These are phyloP conservation scores for Claviceps quebecensis DNA, from an alignment of 2,329 filamentous ascomycete genomes.

Conservation along the genomic window DNA sequence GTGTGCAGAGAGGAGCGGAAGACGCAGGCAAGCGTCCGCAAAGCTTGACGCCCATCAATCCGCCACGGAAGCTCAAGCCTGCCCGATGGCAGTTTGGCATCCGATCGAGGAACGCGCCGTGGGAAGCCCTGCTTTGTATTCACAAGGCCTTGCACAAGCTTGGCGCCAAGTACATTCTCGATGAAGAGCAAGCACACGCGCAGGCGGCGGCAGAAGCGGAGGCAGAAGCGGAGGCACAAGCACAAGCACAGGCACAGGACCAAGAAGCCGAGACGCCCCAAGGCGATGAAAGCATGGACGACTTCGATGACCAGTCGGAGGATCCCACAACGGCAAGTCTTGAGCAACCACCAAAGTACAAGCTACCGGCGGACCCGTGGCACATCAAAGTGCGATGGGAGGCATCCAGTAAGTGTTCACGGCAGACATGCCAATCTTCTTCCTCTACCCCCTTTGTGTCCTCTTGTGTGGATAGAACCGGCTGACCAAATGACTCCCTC, in stretches of 20 bases:
- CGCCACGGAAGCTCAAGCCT: constrained; percentile 58
- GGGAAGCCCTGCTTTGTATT: constrained; percentile 87
- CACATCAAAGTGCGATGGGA: constrained; percentile 82
- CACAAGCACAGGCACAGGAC: constrained; percentile 16
- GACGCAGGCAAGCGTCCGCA: constrained; percentile 45
- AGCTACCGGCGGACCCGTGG: constrained; percentile 87
- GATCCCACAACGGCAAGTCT: constrained; percentile 24
- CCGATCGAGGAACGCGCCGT: constrained; percentile 80
- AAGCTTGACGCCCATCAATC: constrained; percentile 47
- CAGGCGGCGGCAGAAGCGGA: no score
- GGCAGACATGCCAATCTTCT: neutral
- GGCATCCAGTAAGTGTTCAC: constrained; percentile 57
- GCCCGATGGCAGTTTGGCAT: constrained; percentile 98
- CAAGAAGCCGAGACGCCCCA: constrained; percentile 22
- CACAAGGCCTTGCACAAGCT: constrained; percentile 83
- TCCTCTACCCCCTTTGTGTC: neutral
- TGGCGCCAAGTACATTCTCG: constrained; percentile 73
- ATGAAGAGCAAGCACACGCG: constrained; percentile 41
- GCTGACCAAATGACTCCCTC: no score
- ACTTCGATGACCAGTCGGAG: constrained; percentile 21
- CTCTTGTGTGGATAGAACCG: no score
- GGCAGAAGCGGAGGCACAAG: no score
- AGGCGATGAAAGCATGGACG: constrained; percentile 28
- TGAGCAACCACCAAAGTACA: constrained; percentile 52
- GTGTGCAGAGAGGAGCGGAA: constrained; percentile 55